Evolutionary conservation across 192 early-diverging fungal genomes (phyloP).

Genomic region (Cetraspora pellucida): DNA sequence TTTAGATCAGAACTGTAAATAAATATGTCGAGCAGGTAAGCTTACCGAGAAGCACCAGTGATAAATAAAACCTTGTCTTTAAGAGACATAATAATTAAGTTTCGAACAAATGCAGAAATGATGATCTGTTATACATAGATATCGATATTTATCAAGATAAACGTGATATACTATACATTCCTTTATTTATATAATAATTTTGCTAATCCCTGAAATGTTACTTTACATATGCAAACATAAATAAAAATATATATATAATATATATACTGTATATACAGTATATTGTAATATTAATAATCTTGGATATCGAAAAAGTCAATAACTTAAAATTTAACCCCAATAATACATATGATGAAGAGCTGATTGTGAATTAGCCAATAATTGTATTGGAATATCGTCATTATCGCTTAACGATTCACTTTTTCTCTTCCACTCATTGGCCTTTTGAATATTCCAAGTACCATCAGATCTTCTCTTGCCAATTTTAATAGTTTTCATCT

Average conservation of each 20-base stretch:
- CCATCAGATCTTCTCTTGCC: neutral
- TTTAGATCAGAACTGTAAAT: neutral
- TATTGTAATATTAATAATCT: too few species aligned
- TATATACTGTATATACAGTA: too few species aligned
- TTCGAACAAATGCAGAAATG: too few species aligned
- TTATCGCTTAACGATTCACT: neutral
- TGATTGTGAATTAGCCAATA: slow-evolving; percentile 8
- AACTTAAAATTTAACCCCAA: neutral
- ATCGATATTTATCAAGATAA: too few species aligned
- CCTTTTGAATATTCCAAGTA: slow-evolving; percentile 1
- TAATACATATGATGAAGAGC: neutral
- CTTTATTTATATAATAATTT: too few species aligned
- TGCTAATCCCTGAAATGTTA: too few species aligned
- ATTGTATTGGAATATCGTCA: neutral
- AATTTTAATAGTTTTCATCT: neutral
- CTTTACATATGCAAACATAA: too few species aligned
- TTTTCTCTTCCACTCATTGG: neutral
- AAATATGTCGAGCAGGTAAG: neutral
- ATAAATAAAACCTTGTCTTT: slow-evolving; percentile 58
- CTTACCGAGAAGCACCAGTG: slow-evolving; percentile 59
- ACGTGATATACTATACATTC: too few species aligned
- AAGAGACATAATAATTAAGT: slow-evolving; percentile 60
- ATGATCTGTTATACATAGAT: too few species aligned
- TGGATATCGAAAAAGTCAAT: neutral
- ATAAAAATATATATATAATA: too few species aligned